Base-by-base conservation (phyloP, 1,284 basidiomycete species). In the Irpex sp. region DNA sequence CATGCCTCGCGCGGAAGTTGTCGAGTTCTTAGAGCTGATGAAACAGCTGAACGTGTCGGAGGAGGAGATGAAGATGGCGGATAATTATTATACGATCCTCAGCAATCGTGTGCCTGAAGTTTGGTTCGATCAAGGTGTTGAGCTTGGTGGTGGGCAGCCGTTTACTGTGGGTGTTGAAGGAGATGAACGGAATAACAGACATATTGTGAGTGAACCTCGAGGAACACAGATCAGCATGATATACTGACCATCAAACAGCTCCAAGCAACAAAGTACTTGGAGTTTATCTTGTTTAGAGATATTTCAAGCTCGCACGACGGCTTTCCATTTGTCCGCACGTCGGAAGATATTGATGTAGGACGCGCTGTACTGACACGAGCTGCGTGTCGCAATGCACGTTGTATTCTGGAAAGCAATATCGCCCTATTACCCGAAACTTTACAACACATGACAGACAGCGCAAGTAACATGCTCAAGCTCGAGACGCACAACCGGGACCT, bases 41-140 rank as follows among this genome's bases (percentile, higher is more conserved):
- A 68, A 74, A 2, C 36, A 57, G 6, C 71, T 88, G 47, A 76
- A 82, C 47, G 72, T 79, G 39, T 75, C 82, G 0, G 71, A 77
- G 3, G 83, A 84, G 49, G 81, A 87, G 67, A 75, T 79, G 68
- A 79, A 82, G 65, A 89, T 88, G 87, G 85, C 87, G 1, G 88
- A 90, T 69, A 90, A 89, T 66, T 89, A 88, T 67, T 90, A 83
- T 69, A 79, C 86, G 3, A 76, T 90, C 60, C 73, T 90, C 58
- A 76, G 76, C 61, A 89, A 89, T 65, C 68, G 72, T 31, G 69
- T 78, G 13, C 78, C 81, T 1, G 80, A 83, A 65, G 70, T 79
- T 15, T 89, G 88, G 86, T 82, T 86, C 64, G 85, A 88, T 69
- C 82, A 86, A 66, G 83, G 82, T 8, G 79, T 86, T 60, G 82